Conservation (phyloP, 2,329 filamentous ascomycete genomes). For the Didymellaceae sp. region DNA sequence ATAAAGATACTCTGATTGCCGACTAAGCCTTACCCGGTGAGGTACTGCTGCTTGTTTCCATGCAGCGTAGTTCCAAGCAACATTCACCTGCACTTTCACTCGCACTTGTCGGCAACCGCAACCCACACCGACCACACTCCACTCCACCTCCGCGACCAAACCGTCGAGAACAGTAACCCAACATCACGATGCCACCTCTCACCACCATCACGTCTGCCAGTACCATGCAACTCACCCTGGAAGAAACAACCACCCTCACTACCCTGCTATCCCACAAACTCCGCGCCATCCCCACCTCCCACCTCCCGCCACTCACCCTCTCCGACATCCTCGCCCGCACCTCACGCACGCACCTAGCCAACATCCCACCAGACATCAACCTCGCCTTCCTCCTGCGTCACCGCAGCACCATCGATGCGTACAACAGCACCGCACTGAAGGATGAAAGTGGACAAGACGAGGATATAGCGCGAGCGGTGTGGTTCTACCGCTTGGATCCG, state of each 20-base stretch:
- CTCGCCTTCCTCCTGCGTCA: conserved; percentile 31
- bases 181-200: no score
- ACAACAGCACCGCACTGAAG: not conserved
- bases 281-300: conserved; percentile 12
- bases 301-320: conserved; percentile 18
- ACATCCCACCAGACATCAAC: conserved; percentile 30
- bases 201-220: no score
- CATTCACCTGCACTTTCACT: no score
- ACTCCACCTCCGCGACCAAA: no score
- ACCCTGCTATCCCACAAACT: conserved; percentile 14
- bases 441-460: conserved; percentile 13
- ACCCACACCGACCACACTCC: no score
- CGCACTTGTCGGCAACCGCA: no score
- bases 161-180: no score
- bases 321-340: conserved; percentile 19
- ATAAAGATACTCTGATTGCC: no score
- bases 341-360: conserved; percentile 5
- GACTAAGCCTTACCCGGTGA: no score
- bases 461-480: conserved; percentile 18
- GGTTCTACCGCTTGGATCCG: conserved; percentile 30
- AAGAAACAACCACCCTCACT: not conserved
- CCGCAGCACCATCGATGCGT: conserved; percentile 1
- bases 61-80: no score
- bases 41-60: no score
- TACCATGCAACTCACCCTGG: not conserved